phyloP scores from a whole-genome alignment of 1,139 yeast species.

The Suhomyces chickasaworum region DNA sequence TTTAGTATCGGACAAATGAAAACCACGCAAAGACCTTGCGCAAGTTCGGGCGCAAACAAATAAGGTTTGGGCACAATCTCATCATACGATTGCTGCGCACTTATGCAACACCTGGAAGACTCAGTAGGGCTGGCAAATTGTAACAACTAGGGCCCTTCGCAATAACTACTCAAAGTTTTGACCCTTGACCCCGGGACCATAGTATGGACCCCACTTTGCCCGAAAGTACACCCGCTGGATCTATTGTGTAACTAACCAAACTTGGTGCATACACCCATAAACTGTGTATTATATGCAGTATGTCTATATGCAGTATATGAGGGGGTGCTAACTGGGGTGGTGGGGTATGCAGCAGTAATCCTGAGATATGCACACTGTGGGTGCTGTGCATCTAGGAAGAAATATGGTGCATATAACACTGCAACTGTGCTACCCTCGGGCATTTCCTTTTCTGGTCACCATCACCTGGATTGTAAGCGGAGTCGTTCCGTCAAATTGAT shows the following conservation, averaged over 20 bases:
- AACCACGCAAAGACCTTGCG: background rate
- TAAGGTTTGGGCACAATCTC: conserved; percentile 9
- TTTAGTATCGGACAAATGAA: background rate
- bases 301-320: background rate
- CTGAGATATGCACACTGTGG: background rate
- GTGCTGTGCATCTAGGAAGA: background rate
- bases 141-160: too few species aligned
- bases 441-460: background rate
- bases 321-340: background rate
- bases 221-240: background rate
- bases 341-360: background rate
- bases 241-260: background rate
- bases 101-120: background rate
- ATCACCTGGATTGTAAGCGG: background rate
- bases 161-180: background rate
- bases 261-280: background rate
- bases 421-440: background rate
- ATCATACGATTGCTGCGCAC: conserved; percentile 10
- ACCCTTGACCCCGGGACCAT: background rate
- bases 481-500: background rate
- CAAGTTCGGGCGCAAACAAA: background rate
- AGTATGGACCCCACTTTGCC: background rate
- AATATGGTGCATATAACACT: background rate
- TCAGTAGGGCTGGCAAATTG: too few species aligned
- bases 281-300: background rate